phyloP scores from a whole-genome alignment of 805 yeast species.

The Kodamaea jinghongensis region DNA sequence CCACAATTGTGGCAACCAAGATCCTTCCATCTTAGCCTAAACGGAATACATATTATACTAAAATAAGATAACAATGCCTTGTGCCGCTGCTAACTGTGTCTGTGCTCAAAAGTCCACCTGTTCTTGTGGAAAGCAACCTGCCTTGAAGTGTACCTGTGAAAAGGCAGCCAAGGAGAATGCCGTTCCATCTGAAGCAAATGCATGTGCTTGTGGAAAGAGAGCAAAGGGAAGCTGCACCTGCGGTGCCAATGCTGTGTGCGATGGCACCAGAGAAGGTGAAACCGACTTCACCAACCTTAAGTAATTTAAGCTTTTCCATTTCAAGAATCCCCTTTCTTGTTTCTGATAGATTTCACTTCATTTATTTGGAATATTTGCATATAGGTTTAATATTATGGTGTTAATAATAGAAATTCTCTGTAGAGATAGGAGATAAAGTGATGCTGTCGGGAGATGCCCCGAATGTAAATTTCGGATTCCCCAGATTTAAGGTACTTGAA shows the following conservation, averaged over 20 bases:
- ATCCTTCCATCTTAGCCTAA: no score
- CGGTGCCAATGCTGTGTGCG: constrained; percentile 38
- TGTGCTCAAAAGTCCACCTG: constrained; percentile 63
- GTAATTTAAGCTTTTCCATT: no score
- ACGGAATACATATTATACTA: not conserved
- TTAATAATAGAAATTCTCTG: no score
- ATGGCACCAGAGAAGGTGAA: constrained; percentile 51
- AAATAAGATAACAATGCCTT: constrained; percentile 11
- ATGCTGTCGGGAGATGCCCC: no score
- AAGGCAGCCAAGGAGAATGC: constrained; percentile 52
- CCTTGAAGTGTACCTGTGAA: constrained; percentile 54
- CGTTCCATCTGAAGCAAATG: constrained; percentile 34
- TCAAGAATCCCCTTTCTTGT: no score
- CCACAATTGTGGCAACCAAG: constrained; percentile 8
- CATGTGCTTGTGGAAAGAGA: constrained; percentile 64
- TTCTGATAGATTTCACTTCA: not conserved
- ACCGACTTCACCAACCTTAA: constrained; percentile 50
- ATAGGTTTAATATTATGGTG: no score
- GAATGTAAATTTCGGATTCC: no score
- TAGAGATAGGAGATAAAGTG: no score
- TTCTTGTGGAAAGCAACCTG: constrained; percentile 61
- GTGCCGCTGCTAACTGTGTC: constrained; percentile 36
- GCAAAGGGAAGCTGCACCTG: constrained; percentile 53
- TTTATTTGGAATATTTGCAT: not conserved
- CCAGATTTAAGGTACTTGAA: no score